phyloP scores from a whole-genome alignment of 108 stramenopile genomes.

The Skeletonema grethae region DNA sequence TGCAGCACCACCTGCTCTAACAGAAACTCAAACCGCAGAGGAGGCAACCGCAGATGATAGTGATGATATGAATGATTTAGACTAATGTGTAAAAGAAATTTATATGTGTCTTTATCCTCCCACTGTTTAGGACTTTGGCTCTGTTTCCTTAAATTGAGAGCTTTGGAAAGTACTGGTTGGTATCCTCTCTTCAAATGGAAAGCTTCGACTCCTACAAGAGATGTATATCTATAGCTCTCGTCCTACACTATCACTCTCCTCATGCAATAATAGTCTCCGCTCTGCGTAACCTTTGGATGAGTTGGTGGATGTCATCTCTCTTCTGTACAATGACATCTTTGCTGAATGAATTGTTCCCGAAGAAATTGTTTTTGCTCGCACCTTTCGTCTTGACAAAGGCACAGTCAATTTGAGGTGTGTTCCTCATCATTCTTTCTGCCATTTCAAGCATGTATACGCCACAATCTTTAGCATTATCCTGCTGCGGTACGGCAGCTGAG shows the following conservation, averaged over 20 bases:
- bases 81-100: conserved; percentile 17
- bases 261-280: not conserved
- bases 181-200: no score
- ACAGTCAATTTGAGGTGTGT: conserved; percentile 24
- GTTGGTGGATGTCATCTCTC: conserved; percentile 36
- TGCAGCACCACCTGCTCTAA: conserved; percentile 1
- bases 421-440: conserved; percentile 23
- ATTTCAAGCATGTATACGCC: conserved; percentile 64
- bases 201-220: no score
- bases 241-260: not conserved
- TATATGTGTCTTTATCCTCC: not conserved
- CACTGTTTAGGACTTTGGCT: no score
- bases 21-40: not conserved
- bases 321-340: conserved; percentile 35
- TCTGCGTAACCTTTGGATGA: conserved; percentile 17
- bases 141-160: no score
- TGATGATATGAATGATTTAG: conserved; percentile 57
- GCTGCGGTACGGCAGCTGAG: conserved; percentile 47
- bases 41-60: conserved; percentile 15
- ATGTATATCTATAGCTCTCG: no score
- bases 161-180: no score
- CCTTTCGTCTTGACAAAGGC: conserved; percentile 32
- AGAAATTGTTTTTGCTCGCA: conserved; percentile 14
- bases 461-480: conserved; percentile 68
- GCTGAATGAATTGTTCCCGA: conserved; percentile 30